Conservation (phyloP, 2,329 filamentous ascomycete species). For the Xylaria digitata region DNA sequence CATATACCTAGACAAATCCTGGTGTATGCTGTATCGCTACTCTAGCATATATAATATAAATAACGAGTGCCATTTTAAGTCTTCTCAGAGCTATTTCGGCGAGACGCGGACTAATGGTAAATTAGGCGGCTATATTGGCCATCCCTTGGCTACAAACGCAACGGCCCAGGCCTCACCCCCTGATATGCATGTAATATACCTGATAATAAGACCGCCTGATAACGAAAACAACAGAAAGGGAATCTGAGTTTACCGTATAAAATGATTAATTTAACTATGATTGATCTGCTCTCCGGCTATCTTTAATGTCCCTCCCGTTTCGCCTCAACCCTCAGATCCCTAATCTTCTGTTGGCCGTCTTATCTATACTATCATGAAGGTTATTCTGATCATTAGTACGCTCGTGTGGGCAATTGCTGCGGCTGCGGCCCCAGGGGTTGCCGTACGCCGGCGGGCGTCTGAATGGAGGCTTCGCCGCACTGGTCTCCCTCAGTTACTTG, state of each 20-base stretch:
- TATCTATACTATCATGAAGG: conserved; percentile 59
- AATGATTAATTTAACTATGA: not conserved
- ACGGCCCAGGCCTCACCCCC: not conserved
- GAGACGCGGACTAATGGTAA: conserved; percentile 10
- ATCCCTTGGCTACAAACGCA: not conserved
- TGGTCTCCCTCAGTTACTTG: conserved; percentile 48
- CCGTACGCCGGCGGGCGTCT: conserved; percentile 51
- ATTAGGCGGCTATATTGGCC: conserved; percentile 25
- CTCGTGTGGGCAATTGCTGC: conserved; percentile 55
- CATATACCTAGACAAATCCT: not conserved
- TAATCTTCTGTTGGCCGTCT: not conserved
- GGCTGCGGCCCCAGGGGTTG: conserved; percentile 58
- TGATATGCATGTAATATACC: not conserved
- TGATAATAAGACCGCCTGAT: not conserved
- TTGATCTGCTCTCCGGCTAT: not conserved
- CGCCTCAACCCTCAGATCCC: not conserved
- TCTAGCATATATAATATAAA: not conserved
- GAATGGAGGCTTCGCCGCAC: conserved; percentile 41
- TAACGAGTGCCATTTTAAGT: conserved; percentile 12
- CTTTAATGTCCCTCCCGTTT: not conserved
- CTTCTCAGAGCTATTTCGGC: not conserved
- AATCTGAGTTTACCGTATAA: not conserved
- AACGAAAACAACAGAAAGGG: not conserved
- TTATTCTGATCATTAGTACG: conserved; percentile 52
- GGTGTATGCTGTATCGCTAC: not conserved